A percentile compares a stretch with the other conserved stretches of the same genome.
Conservation (phyloP, 2,329 filamentous ascomycete species). For the Nemania diffusa region DNA sequence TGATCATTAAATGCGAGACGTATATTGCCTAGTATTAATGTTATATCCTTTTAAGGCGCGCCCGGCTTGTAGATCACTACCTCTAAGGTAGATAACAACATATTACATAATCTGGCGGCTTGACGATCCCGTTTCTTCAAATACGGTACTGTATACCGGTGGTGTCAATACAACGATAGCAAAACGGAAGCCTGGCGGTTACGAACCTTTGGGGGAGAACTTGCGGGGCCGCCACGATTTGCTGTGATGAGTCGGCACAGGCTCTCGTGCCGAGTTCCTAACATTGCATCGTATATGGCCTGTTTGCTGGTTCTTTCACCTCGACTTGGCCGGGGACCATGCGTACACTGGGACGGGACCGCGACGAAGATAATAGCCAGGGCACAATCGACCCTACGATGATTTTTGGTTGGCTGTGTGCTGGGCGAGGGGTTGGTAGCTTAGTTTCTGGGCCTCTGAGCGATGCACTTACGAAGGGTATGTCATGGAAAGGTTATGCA, state of each 20-base stretch:
- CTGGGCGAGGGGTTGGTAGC: slow-evolving; percentile 69
- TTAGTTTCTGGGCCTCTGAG: slow-evolving; percentile 66
- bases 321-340: slow-evolving; percentile 42
- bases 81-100: slow-evolving; percentile 22
- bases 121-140: slow-evolving; percentile 15
- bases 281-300: slow-evolving; percentile 60
- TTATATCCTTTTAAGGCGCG: slow-evolving; percentile 19
- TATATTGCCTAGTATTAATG: slow-evolving; percentile 23
- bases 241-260: not conserved
- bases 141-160: slow-evolving; percentile 20
- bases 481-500: slow-evolving; percentile 55
- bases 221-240: slow-evolving; percentile 5
- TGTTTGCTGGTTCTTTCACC: slow-evolving; percentile 61
- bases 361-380: slow-evolving; percentile 14
- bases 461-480: slow-evolving; percentile 58
- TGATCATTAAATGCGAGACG: slow-evolving; percentile 11
- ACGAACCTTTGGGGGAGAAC: slow-evolving; percentile 17
- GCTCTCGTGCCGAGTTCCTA: not conserved
- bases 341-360: slow-evolving; percentile 31
- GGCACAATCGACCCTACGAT: slow-evolving; percentile 56
- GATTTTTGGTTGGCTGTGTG: slow-evolving; percentile 65
- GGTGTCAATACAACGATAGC: slow-evolving; percentile 20
- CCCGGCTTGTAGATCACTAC: slow-evolving; percentile 20
- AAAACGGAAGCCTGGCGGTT: slow-evolving; percentile 23
- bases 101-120: slow-evolving; percentile 22